Conservation (phyloP, 1,284 basidiomycete species). For the Microbotryum violaceum region DNA sequence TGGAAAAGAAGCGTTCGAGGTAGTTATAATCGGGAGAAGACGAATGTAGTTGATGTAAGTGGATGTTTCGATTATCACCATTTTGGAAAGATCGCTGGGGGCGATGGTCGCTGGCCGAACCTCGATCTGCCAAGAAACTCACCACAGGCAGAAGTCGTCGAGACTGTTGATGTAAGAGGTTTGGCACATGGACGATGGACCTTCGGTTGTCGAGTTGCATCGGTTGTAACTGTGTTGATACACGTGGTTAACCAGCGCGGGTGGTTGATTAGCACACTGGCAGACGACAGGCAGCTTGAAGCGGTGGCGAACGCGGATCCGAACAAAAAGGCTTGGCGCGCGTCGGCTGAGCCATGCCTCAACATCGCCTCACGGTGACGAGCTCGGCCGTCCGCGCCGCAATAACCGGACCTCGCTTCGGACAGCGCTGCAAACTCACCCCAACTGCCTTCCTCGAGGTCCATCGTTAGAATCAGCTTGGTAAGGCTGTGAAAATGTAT, state of each 20-base stretch:
- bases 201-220: conserved; percentile 33
- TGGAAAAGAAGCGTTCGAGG: neutral
- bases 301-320: neutral
- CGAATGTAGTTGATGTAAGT: neutral
- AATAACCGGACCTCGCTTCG: no score
- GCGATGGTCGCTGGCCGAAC: no score
- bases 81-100: neutral
- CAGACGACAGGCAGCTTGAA: neutral
- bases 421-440: no score
- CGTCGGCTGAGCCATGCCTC: neutral
- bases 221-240: neutral
- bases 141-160: conserved; percentile 28
- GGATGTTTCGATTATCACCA: neutral
- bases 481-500: conserved; percentile 10
- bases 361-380: neutral
- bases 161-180: conserved; percentile 44
- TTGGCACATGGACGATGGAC: conserved; percentile 56
- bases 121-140: neutral
- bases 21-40: neutral
- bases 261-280: neutral
- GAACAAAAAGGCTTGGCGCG: neutral
- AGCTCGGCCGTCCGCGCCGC: no score
- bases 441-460: conserved; percentile 19
- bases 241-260: neutral
- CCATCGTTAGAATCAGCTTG: conserved; percentile 20